Evolutionary conservation across 306 rosid species (phyloP), one percentile per base, ranked within the genome.

Genomic region (Citrullus mucosospermus): DNA sequence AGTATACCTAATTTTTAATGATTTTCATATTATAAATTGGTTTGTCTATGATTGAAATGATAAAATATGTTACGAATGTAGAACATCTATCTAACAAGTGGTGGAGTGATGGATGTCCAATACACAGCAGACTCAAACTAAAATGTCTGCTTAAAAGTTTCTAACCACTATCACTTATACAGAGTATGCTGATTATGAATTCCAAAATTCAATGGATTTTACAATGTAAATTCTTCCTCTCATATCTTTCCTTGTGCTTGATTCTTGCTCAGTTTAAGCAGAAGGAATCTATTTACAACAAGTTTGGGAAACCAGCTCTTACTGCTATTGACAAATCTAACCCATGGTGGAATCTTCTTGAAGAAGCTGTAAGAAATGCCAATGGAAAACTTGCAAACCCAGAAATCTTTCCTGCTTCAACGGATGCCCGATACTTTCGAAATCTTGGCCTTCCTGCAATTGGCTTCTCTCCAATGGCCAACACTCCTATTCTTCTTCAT

Each of bases 391-490:
- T 95, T 69, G 92, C 92, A 76, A 84, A 90, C 80, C 99, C 97
- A 9, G 97, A 95, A 83, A 84, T 95, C 65, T 91, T 92, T 85
- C 97, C 91, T 8, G 97, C 92, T 4, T 78, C 97, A 57, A 92
- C 99, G 46, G 99, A 95, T 85, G 85, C 97, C 36, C 92, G 92
- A 60, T 87, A 92, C 83, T 95, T 92, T 83, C 89, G 99, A 55
- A 9, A 6, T n/a, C 88, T 2, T 43, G 97, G 99, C 78, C 72
- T 95, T 67, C 96, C 97, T 5, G 97, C 99, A 17, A 91, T 95
- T 69, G 97, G 99, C 74, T 89, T 95, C 89, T 95, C 97, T 66
- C 99, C 99, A 15, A 92, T 95, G 88, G 92, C 92, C 41, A 92
- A 91, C 88, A 92, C 99, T 76, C 97, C 97, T 71, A 59, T 87